Evolutionary conservation across 1,284 basidiomycete genomes (phyloP), one percentile per base, ranked within the genome.

Genomic region (Leccinum pachyderme): DNA sequence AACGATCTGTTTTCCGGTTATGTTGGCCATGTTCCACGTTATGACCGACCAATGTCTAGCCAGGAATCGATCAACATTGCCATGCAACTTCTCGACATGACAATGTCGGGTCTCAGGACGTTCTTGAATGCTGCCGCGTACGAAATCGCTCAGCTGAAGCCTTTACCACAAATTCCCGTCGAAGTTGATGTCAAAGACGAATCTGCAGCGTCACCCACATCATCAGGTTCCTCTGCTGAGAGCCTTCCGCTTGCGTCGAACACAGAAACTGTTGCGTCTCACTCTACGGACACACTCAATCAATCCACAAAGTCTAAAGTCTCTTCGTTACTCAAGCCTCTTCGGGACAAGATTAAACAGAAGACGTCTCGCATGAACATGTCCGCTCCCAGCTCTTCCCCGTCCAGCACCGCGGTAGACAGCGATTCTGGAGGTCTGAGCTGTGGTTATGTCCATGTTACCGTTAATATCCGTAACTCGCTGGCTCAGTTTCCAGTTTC

Each of bases 401-500:
- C 37, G 29, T 70, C 67, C 27, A 62, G 56, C 49, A 72, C 68
- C 15, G 41, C 59, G 2, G 53, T 68, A 31, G 47, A 55, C 45
- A 54, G 56, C 37, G 56, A 63, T 6, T 39, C 47, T 12, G 65
- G 59, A 15, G 60, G 60, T 28, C 46, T 60, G 11, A 52, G 33
- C 3, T 29, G 51, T 25, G 59, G 58, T 31, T 69, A 65, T 51
- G 59, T 69, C 6, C 52, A 60, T 27, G 51, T 72, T 25, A 67
- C 68, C 15, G 28, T 59, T 48, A 60, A 67, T 5, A 59, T 69
- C 35, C 65, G 66, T 18, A 57, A 66, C 46, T 70, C 68, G 6
- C 46, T 73, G 56, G 62, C 57, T 4, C 60, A 64, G 35, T 73
- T 73, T 46, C 67, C 71, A 13, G 49, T 73, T 13, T 35, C 50